Percentiles rank a stretch among this genome's conserved stretches.
Evolutionary conservation across 495 filamentous ascomycete genomes (phyloP).

Genomic region (Collariella sp.): DNA sequence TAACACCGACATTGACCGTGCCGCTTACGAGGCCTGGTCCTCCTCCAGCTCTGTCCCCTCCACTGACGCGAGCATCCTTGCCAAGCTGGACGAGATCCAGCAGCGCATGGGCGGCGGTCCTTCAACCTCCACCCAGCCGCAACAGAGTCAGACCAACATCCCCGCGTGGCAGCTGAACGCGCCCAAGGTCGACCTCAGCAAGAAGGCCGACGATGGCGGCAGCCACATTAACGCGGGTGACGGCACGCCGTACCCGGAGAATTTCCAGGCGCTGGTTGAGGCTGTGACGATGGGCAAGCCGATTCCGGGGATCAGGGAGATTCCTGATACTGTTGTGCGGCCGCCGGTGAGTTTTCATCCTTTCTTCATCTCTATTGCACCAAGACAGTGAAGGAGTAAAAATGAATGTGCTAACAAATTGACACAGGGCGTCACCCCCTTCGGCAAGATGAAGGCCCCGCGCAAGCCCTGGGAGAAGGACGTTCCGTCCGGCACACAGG

Average conservation of each 20-base stretch:
- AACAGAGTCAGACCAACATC: conserved; percentile 12
- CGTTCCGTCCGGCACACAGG: neutral
- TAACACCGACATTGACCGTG: conserved; percentile 28
- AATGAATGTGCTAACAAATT: neutral
- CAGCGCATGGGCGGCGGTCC: conserved; percentile 13
- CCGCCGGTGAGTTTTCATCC: conserved; percentile 34
- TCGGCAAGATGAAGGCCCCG: conserved; percentile 29
- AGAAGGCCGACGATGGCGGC: conserved; percentile 22
- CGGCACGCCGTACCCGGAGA: conserved; percentile 63
- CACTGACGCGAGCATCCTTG: conserved; percentile 20
- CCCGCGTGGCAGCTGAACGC: conserved; percentile 39
- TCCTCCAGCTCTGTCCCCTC: conserved; percentile 6
- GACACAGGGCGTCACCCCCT: conserved; percentile 24
- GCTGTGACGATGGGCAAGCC: conserved; percentile 76
- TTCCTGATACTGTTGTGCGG: conserved; percentile 71
- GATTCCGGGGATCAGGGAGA: conserved; percentile 82
- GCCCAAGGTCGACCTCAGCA: conserved; percentile 35
- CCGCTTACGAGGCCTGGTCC: conserved; percentile 30
- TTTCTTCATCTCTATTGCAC: neutral
- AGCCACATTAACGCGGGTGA: conserved; percentile 27
- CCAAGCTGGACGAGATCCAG: conserved; percentile 22
- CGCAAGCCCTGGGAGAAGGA: conserved; percentile 34
- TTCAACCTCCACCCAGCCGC: neutral
- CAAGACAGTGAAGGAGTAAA: neutral
- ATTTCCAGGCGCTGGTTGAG: conserved; percentile 82